Conservation (phyloP, 2,329 filamentous ascomycete species). For the Aspergillus quadricinctus region DNA sequence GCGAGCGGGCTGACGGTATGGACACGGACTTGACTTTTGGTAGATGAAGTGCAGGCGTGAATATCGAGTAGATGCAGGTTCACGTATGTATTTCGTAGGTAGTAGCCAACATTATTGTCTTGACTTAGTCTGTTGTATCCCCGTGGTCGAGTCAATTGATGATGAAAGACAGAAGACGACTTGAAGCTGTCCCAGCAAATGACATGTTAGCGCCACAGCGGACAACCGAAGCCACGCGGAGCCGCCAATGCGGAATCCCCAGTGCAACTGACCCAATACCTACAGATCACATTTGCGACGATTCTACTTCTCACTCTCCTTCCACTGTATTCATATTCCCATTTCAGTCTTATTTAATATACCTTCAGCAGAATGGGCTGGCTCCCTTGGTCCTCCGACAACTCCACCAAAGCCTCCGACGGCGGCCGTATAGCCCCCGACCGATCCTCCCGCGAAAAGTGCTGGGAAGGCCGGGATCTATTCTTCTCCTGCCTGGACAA, state of each 20-base stretch:
- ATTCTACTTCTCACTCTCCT: not conserved
- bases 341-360: not conserved
- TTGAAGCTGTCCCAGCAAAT: not conserved
- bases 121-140: not conserved
- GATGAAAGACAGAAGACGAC: not conserved
- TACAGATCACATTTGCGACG: not conserved
- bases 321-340: not conserved
- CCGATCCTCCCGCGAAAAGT: slow-evolving; percentile 71
- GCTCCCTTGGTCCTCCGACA: slow-evolving; percentile 44
- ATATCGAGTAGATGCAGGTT: not conserved
- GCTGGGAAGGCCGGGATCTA: slow-evolving; percentile 83
- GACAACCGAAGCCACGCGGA: not conserved
- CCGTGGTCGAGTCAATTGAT: not conserved
- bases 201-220: not conserved
- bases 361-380: slow-evolving; percentile 47
- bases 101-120: not conserved
- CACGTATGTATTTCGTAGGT: not conserved
- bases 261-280: not conserved
- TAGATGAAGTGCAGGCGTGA: not conserved
- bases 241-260: not conserved
- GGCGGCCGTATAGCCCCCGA: slow-evolving; percentile 75
- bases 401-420: slow-evolving; percentile 46
- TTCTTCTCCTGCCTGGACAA: slow-evolving; percentile 87
- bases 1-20: not conserved
- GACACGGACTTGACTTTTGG: not conserved